Evolutionary conservation across 345 rosid genomes (phyloP), one percentile per base, ranked within the genome.

Genomic region (Combretum micranthum): DNA sequence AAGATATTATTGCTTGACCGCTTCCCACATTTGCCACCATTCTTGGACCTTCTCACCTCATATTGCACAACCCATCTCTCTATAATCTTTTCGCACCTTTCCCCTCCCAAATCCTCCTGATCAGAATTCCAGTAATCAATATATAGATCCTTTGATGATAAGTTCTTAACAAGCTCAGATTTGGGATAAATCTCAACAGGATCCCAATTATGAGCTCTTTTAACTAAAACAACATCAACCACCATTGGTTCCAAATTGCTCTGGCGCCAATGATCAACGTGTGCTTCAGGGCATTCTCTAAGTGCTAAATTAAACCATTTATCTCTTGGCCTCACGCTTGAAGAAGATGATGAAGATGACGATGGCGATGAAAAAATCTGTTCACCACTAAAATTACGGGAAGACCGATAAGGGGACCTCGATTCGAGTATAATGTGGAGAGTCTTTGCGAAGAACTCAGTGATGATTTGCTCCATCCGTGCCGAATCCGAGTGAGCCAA

Each of bases 31-130:
- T 73, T 65, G 69, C 56, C 66, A 59, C 61, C 25, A 64, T 82
- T 96, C 68, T 79, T 83, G 4, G 60, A 39, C 84, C 75, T 87
- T 63, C 82, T 70, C 50, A 69, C 76, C 67, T 89, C 96, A 61
- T 93, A 84, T 62, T 83, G 96, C 67, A 93, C 80, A 2, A 83
- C 64, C 99, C 99, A 93, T 64, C 97, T 87, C 84, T 93, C 99
- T 21, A 93, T 69, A 25, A 93, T 69, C 80, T 77, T 88, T 65
- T 85, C 92, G 44, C 62, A 72, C 82, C 67, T 77, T 15, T 42
- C 62, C 19, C 73, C 88, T 16, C 87, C 82, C 20, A 69, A 48
- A 50, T 85, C 88, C 61, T 81, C 95, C 65, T 73, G 88, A 72
- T 87, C 95, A 20, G 73, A 85, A 67, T 50, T 74, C 84, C 88